Base-by-base conservation (phyloP, 805 yeast genomes). In the Ogataea kodamae region DNA sequence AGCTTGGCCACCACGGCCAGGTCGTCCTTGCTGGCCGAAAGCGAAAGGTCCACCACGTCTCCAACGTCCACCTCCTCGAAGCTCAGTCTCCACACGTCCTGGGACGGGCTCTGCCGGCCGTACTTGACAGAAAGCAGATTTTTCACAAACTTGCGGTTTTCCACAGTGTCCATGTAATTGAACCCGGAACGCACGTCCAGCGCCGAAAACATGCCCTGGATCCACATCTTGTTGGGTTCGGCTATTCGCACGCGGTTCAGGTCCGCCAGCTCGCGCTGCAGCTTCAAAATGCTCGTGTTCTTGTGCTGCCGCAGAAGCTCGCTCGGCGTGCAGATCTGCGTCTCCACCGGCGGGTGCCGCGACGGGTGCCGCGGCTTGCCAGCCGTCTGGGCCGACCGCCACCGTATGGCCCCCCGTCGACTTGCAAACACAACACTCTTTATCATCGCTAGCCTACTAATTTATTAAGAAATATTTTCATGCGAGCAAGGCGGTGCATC, bases 11-110 rank as follows among this genome's bases (percentile, higher is more conserved):
- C 68, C 30, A 80, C 70, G 17, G 73, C 70, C 12, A 80, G 57
- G 30, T 67, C 69, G 4, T 69, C 59, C 22, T 65, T 65, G 30
- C 68, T 60, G 28, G 65, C 49, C 5, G 56, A 64, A 1, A 61
- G 56, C 9, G 63, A 59, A 11, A 80, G 50, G 11, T 76, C 71
- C 4, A 80, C 87, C 28, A 80, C 59, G 54, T 82, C 89, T 28
- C 90, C 89, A 3, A 76, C 60, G 6, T 61, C 43, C 10, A 76
- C 28, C 27, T 55, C 60, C 2, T 28, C 33, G 20, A 43, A 49
- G 23, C 55, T 52, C 5, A 58, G 34, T 20, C 52, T 53, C 12
- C 37, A 16, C 25, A 55, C 45, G 2, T 24, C 20, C 5, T 51
- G 33, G 5, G 17, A 14, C 6, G 13, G 9, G 8, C 27, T 27